Evolutionary conservation across 805 yeast genomes (phyloP), one percentile per base, ranked within the genome.

Genomic region (Zygosaccharomyces kombuchaensis): DNA sequence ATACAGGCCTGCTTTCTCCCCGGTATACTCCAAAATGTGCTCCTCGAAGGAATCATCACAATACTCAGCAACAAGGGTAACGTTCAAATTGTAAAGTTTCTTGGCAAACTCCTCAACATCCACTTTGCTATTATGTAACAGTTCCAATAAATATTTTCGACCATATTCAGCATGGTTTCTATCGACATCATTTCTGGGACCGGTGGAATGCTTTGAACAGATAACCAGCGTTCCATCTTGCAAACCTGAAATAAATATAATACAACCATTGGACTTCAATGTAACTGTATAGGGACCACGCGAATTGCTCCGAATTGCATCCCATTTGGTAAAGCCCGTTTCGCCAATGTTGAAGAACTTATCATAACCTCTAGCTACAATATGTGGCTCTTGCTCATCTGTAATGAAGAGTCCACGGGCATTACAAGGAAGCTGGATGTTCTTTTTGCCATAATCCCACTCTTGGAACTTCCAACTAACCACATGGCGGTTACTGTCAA

Each of bases 31-130:
- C 40, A 93, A 70, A 6, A 93, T 86, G 62, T 93, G 99, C 63
- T 93, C 98, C 62, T 93, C 99, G 63, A 93, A 93, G 0, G 65
- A 66, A 58, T 93, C 99, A 61, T 93, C 96, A 64, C 99, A 93
- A 29, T 78, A 75, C 65, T 93, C 99, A 0, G 90, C 89, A 1
- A 89, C 96, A 0, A 96, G 96, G 1, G 99, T 93, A 27, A 79
- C 58, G 45, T 80, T 76, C 51, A 71, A 54, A 1, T 64, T 55
- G 54, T 73, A 74, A 6, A 93, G 68, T 1, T 65, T 63, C 30
- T 57, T 55, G 0, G 87, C 97, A 34, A 93, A 74, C 0, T 77
- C 77, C 9, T 56, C 52, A 1, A 72, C 50, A 2, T 75, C 60
- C 7, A 73, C 61, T 0, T 75, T 78, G 1, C 49, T 50, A 1